Percentiles rank a stretch among this genome's conserved stretches.
Conservation (phyloP, 2,329 filamentous ascomycete species). For the Hymenoscyphus fructigenus region DNA sequence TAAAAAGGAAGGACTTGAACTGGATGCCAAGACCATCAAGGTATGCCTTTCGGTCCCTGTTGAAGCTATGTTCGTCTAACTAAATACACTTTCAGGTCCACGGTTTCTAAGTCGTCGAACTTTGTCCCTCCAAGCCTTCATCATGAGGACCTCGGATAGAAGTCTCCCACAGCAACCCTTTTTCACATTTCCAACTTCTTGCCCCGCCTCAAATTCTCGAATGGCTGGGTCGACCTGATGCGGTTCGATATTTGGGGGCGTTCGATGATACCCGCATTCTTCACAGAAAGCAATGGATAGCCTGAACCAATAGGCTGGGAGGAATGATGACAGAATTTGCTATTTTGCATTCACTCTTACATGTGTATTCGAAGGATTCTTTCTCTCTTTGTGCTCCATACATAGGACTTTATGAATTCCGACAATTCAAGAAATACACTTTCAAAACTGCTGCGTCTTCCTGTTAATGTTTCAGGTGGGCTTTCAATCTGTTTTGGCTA, state of each 20-base stretch:
- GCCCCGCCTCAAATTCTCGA: slow-evolving; percentile 28
- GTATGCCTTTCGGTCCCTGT: slow-evolving; percentile 44
- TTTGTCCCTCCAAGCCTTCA: slow-evolving; percentile 34
- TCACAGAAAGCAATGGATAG: slow-evolving; percentile 33
- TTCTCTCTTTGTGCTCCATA: slow-evolving; percentile 21
- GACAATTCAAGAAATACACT: slow-evolving; percentile 17
- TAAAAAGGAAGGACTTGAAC: slow-evolving; percentile 90
- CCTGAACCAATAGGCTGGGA: slow-evolving; percentile 21
- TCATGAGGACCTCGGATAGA: slow-evolving; percentile 35
- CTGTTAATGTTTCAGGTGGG: neutral
- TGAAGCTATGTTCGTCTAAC: slow-evolving; percentile 6
- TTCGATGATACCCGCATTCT: slow-evolving; percentile 39
- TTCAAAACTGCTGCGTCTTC: neutral
- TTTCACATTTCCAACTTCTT: slow-evolving; percentile 30
- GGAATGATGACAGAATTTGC: slow-evolving; percentile 18
- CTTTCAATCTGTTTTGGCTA: neutral
- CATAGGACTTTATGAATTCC: slow-evolving; percentile 25
- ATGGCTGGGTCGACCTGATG: slow-evolving; percentile 32
- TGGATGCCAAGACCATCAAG: slow-evolving; percentile 97
- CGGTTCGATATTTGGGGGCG: slow-evolving; percentile 35
- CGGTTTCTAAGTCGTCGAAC: slow-evolving; percentile 57
- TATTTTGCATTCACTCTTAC: slow-evolving; percentile 19
- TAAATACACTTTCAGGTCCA: slow-evolving; percentile 46
- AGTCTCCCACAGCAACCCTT: slow-evolving; percentile 28
- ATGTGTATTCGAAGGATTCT: slow-evolving; percentile 23